Percentiles rank a stretch among this genome's conserved stretches.
Conservation (phyloP, 2,329 filamentous ascomycete species). For the Ilyonectria robusta region DNA sequence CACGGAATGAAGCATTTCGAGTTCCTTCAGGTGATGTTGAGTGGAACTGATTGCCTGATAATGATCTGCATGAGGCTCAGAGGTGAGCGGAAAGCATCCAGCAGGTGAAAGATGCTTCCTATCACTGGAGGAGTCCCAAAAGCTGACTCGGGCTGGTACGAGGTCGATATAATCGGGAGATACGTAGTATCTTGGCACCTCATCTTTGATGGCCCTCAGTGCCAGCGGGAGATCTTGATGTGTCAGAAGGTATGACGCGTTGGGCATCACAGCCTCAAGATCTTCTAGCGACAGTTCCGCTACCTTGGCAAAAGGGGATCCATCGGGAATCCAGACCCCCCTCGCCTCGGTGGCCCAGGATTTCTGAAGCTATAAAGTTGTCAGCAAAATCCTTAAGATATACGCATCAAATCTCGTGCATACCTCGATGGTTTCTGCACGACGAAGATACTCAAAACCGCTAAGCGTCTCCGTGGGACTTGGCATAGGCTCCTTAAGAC, state of each 20-base stretch:
- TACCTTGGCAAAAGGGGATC: neutral
- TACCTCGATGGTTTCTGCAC: slow-evolving; percentile 33
- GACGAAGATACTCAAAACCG: slow-evolving; percentile 35
- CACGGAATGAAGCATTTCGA: slow-evolving; percentile 33
- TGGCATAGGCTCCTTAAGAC: neutral
- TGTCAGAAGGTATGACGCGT: slow-evolving; percentile 26
- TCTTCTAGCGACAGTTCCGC: slow-evolving; percentile 2
- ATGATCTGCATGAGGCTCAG: slow-evolving; percentile 29
- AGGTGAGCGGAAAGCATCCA: slow-evolving; percentile 33
- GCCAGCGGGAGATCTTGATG: slow-evolving; percentile 8
- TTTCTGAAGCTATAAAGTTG: slow-evolving; percentile 29
- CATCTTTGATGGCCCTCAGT: slow-evolving; percentile 2
- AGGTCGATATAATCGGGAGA: slow-evolving; percentile 22
- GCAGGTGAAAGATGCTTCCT: slow-evolving; percentile 14
- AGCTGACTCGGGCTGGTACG: slow-evolving; percentile 20
- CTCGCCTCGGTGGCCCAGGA: slow-evolving; percentile 25
- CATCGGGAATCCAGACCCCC: slow-evolving; percentile 17
- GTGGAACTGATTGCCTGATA: slow-evolving; percentile 28
- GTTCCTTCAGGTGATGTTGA: slow-evolving; percentile 27
- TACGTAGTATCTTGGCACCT: neutral
- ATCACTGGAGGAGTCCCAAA: slow-evolving; percentile 33
- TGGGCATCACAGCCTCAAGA: slow-evolving; percentile 13
- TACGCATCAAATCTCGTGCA: neutral
- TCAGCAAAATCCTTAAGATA: neutral
- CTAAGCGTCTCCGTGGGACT: slow-evolving; percentile 28